A percentile compares a stretch with the other conserved stretches of the same genome.
Conservation (phyloP, 345 rosid genomes). For the Kandelia obovata region DNA sequence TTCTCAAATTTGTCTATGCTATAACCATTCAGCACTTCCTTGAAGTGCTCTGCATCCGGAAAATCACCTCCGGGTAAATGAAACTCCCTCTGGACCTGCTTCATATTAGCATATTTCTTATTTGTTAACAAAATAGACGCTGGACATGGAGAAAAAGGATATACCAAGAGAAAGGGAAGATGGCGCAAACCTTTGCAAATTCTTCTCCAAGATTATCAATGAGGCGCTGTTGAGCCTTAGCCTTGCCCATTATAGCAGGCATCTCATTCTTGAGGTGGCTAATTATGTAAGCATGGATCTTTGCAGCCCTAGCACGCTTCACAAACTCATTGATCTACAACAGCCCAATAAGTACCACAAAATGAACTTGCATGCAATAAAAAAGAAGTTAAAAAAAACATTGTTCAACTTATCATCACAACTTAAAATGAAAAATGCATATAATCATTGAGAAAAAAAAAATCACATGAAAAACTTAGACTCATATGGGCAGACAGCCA, state of each 20-base stretch:
- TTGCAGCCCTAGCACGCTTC: slow-evolving; percentile 95
- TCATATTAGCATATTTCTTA: background rate
- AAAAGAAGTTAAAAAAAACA: background rate
- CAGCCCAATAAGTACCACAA: background rate
- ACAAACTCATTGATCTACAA: slow-evolving; percentile 85
- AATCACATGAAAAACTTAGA: background rate
- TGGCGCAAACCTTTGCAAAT: slow-evolving; percentile 58
- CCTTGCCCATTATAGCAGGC: slow-evolving; percentile 95
- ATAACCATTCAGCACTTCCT: slow-evolving; percentile 69
- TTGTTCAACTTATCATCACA: background rate
- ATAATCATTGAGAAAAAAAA: background rate
- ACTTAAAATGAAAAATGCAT: background rate
- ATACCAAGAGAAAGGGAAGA: background rate
- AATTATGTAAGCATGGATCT: slow-evolving; percentile 86
- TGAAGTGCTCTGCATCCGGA: slow-evolving; percentile 77
- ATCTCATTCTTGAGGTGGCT: slow-evolving; percentile 89
- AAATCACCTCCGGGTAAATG: slow-evolving; percentile 92
- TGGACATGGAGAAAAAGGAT: background rate
- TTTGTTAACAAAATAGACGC: background rate
- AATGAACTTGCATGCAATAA: background rate
- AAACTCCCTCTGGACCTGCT: slow-evolving; percentile 80
- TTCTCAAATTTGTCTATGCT: slow-evolving; percentile 83
- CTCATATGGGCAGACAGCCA: background rate
- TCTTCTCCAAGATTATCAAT: slow-evolving; percentile 73
- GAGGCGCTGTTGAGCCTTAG: slow-evolving; percentile 81